Conservation (phyloP, 495 filamentous ascomycete genomes). For the Xylaria scruposa region DNA sequence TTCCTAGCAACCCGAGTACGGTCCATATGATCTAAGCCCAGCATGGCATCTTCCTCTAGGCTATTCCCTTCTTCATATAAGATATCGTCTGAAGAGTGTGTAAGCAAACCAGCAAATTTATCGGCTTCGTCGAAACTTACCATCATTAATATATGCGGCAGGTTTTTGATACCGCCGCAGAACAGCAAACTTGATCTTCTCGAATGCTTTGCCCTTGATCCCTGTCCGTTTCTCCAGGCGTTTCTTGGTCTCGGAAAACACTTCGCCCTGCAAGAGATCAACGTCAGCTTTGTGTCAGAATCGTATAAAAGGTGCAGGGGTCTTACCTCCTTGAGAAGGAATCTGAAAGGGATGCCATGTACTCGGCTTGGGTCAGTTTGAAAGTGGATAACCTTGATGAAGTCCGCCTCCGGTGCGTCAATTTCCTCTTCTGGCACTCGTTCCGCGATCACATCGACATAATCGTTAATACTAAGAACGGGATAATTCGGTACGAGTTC, state of each 20-base stretch:
- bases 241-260: slow-evolving; percentile 89
- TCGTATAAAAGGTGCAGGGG: neutral
- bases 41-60: slow-evolving; percentile 70
- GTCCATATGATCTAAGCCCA: slow-evolving; percentile 92
- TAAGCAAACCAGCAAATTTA: slow-evolving; percentile 26
- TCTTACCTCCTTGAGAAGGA: slow-evolving; percentile 82
- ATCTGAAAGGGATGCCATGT: slow-evolving; percentile 85
- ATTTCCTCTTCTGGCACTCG: slow-evolving; percentile 79
- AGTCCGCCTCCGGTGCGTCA: slow-evolving; percentile 61
- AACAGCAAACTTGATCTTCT: slow-evolving; percentile 97
- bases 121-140: slow-evolving; percentile 57
- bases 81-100: slow-evolving; percentile 70
- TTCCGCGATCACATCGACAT: slow-evolving; percentile 79
- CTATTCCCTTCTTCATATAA: slow-evolving; percentile 71
- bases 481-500: slow-evolving; percentile 67
- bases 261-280: slow-evolving; percentile 68
- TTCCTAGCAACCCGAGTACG: slow-evolving; percentile 61
- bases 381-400: slow-evolving; percentile 87
- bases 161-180: slow-evolving; percentile 79
- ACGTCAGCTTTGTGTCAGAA: neutral
- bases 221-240: slow-evolving; percentile 87
- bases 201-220: slow-evolving; percentile 96
- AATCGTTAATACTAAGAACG: slow-evolving; percentile 83
- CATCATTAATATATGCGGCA: slow-evolving; percentile 78
- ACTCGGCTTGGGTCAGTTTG: slow-evolving; percentile 81